Conservation (phyloP, 2,329 filamentous ascomycete genomes). For the Ophioceras dolichostomum region DNA sequence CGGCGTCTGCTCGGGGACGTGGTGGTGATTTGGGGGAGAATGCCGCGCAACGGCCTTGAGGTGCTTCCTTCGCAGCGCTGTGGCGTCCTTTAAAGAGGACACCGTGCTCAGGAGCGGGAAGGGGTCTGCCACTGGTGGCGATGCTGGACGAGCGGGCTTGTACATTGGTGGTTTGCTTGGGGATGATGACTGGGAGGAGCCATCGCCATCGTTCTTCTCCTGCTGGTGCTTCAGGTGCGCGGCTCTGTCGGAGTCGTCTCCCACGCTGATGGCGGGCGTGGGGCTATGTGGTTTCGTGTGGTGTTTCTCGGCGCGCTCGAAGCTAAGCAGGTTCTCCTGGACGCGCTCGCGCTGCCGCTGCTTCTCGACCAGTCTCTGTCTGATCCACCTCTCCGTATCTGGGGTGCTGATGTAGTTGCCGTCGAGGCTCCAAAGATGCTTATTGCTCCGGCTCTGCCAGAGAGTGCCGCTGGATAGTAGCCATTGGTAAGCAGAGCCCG, state of each 20-base stretch:
- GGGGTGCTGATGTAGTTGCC: no score
- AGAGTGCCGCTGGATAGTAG: no score
- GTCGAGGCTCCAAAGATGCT: no score
- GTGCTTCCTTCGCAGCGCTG: no score
- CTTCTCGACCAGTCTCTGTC: neutral
- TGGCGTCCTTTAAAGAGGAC: no score
- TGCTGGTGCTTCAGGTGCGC: neutral
- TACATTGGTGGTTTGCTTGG: conserved; percentile 10
- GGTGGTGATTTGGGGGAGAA: conserved; percentile 15
- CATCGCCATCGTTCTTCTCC: no score
- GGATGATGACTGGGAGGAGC: no score
- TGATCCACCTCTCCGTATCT: no score
- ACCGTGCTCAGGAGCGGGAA: conserved; percentile 23
- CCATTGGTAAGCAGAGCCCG: no score
- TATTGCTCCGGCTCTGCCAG: no score
- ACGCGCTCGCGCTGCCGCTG: neutral
- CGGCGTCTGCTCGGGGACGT: conserved; percentile 22
- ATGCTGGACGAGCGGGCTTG: conserved; percentile 16
- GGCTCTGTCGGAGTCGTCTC: neutral
- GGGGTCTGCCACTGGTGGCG: conserved; percentile 20
- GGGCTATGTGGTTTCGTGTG: neutral
- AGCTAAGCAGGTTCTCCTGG: neutral
- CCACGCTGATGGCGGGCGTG: neutral
- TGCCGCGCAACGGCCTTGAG: no score
- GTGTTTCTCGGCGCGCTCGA: neutral